Evolutionary conservation across 495 filamentous ascomycete species (phyloP).

Genomic region (Penicillium simplicissimum): DNA sequence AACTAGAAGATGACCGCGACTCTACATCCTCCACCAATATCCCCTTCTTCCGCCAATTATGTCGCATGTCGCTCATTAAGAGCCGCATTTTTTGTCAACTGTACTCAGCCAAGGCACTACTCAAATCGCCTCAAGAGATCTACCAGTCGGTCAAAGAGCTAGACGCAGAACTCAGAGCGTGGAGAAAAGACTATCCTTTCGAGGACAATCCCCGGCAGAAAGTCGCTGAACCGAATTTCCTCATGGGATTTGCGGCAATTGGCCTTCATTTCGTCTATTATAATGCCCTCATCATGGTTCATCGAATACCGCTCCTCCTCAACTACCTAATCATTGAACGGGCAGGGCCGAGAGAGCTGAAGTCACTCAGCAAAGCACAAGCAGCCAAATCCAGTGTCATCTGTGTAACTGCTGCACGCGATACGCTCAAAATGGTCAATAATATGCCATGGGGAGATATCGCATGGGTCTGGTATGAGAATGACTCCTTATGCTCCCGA

Average conservation of each 20-base stretch:
- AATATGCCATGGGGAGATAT: conserved; percentile 94
- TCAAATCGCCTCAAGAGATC: conserved; percentile 80
- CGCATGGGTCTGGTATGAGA: conserved; percentile 84
- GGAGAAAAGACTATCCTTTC: conserved; percentile 77
- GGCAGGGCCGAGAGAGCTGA: conserved; percentile 14
- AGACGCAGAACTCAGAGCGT: conserved; percentile 82
- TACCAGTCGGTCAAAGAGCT: conserved; percentile 86
- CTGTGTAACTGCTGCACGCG: conserved; percentile 84
- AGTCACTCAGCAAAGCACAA: conserved; percentile 53
- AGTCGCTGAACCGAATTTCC: conserved; percentile 78
- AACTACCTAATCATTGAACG: conserved; percentile 64
- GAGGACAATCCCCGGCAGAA: conserved; percentile 80
- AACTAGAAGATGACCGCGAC: conserved; percentile 71
- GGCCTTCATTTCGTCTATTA: conserved; percentile 92
- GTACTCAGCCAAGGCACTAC: conserved; percentile 83
- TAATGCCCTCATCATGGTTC: conserved; percentile 93
- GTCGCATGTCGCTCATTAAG: conserved; percentile 83
- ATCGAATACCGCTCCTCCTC: conserved; percentile 91
- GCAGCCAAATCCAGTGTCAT: conserved; percentile 67
- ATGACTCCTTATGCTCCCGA: neutral
- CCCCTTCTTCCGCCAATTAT: conserved; percentile 87
- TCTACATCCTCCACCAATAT: conserved; percentile 71
- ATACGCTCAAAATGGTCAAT: conserved; percentile 85
- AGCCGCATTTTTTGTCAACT: conserved; percentile 87
- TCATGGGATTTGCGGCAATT: conserved; percentile 82